A percentile compares a stretch with the other conserved stretches of the same genome.
Evolutionary conservation across 352 stramenopile species (phyloP).

Genomic region (Phytophthora chlamydospora): DNA sequence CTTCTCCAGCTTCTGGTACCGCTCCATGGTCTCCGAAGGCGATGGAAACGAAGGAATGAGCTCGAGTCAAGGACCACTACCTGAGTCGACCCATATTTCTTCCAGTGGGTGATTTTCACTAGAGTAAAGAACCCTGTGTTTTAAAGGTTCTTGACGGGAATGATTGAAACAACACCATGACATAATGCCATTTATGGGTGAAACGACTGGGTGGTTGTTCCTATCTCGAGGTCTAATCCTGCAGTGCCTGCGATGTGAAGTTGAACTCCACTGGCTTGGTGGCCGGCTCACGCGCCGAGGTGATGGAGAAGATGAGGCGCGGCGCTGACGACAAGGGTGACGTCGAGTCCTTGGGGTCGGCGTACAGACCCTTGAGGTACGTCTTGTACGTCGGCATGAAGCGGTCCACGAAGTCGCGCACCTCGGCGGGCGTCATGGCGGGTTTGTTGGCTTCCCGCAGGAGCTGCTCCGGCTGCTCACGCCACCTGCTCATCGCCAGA

Average conservation of each 20-base stretch:
- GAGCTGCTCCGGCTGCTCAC: conserved; percentile 78
- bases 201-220: conserved; percentile 8
- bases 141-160: no score
- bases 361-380: conserved; percentile 73
- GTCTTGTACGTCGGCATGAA: conserved; percentile 87
- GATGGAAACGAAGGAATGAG: conserved; percentile 19
- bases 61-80: conserved; percentile 10
- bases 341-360: conserved; percentile 26
- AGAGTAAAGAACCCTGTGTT: background rate
- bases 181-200: background rate
- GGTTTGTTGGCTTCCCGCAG: conserved; percentile 65
- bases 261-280: conserved; percentile 54
- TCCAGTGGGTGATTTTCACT: conserved; percentile 9
- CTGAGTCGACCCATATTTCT: conserved; percentile 20
- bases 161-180: no score
- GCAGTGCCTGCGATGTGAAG: conserved; percentile 45
- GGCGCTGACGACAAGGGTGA: conserved; percentile 40
- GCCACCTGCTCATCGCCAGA: conserved; percentile 54
- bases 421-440: conserved; percentile 63
- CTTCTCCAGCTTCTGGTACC: conserved; percentile 97
- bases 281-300: conserved; percentile 43
- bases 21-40: conserved; percentile 65
- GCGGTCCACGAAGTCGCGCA: conserved; percentile 87
- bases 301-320: conserved; percentile 69
- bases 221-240: conserved; percentile 29